A percentile compares a stretch with the other conserved stretches of the same genome.
phyloP scores from a whole-genome alignment of 2,329 filamentous ascomycete species.

The Magnaporthales sp. region DNA sequence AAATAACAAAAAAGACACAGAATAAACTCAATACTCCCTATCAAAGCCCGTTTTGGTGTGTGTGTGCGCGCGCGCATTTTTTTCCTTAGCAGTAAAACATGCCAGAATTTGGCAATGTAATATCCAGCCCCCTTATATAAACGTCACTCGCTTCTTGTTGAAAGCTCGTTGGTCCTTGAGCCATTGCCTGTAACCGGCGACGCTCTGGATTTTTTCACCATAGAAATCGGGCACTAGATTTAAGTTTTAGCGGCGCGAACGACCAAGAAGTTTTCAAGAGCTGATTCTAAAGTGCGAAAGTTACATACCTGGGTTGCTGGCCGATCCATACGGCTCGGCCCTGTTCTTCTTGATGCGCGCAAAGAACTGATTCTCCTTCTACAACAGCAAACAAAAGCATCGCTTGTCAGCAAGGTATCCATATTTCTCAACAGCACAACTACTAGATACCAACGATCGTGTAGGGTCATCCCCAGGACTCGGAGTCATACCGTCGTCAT shows the following conservation, averaged over 20 bases:
- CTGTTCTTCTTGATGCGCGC: constrained; percentile 83
- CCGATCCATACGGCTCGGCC: constrained; percentile 83
- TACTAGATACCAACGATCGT: neutral
- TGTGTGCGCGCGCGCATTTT: too few species aligned
- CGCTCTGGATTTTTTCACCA: constrained; percentile 94
- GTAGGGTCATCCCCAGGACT: neutral
- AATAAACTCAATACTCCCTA: neutral
- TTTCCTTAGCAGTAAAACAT: neutral
- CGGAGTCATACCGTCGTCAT: constrained; percentile 53
- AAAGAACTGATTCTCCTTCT: constrained; percentile 95
- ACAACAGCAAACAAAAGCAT: neutral
- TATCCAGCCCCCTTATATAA: constrained; percentile 33
- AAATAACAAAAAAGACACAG: neutral
- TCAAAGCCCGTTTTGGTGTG: neutral
- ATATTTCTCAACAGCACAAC: neutral
- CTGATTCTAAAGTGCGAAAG: neutral
- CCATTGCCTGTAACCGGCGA: constrained; percentile 87
- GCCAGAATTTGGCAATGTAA: neutral
- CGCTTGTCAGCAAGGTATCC: neutral
- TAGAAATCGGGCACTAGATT: constrained; percentile 85
- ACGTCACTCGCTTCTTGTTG: constrained; percentile 75
- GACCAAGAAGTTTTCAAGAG: neutral
- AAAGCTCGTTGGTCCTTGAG: constrained; percentile 95
- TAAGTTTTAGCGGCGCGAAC: constrained; percentile 4
- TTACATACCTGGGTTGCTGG: constrained; percentile 66